These are phyloP conservation scores for Trichosporon inkin DNA, from an alignment of 1,284 basidiomycete species.

Conservation along the genomic window DNA sequence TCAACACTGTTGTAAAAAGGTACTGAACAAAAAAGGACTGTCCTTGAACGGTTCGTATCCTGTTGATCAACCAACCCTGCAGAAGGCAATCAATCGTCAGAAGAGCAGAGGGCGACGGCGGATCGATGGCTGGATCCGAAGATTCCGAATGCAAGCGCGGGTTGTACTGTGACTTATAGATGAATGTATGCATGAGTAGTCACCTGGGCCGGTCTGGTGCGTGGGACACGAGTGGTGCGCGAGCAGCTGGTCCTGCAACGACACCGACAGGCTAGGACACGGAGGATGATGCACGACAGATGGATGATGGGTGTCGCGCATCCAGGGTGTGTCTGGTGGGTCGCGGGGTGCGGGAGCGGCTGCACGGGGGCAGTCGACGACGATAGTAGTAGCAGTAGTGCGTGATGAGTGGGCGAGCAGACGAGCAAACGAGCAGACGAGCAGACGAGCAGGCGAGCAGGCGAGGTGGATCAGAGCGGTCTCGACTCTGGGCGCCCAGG, in stretches of 20 bases:
- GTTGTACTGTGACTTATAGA: constrained; percentile 3
- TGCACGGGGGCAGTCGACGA: no score
- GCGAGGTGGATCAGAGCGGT: no score
- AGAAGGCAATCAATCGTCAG: neutral
- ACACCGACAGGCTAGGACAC: no score
- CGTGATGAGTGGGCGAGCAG: no score
- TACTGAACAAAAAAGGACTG: neutral
- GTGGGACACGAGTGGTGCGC: neutral
- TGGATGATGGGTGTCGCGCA: no score
- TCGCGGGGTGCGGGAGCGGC: no score
- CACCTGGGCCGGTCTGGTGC: neutral
- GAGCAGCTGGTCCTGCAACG: neutral
- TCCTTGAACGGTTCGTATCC: neutral
- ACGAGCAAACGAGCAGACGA: no score
- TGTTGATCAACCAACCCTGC: neutral
- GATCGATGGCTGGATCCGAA: neutral
- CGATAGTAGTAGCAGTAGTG: no score
- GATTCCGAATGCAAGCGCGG: neutral
- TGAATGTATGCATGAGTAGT: constrained; percentile 8
- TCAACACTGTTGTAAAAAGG: constrained; percentile 1
- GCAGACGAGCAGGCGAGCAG: no score
- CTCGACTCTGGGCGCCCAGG: no score
- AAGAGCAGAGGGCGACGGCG: neutral
- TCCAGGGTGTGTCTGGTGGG: no score
- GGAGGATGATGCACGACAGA: no score